These are phyloP conservation scores for Trametes punicea DNA, from an alignment of 768 basidiomycete species.

Conservation along the genomic window DNA sequence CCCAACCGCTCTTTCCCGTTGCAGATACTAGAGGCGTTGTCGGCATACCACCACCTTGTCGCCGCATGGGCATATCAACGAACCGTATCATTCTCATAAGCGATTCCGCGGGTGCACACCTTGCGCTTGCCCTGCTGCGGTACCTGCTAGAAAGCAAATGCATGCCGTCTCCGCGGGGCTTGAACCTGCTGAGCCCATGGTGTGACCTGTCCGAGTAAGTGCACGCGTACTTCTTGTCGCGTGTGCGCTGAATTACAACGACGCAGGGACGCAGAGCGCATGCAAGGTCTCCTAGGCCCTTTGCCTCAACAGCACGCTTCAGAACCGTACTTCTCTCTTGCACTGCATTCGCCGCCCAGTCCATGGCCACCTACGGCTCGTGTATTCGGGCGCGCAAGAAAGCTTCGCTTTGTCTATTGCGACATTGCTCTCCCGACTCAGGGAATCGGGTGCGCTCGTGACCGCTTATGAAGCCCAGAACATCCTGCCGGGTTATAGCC, in stretches of 20 bases:
- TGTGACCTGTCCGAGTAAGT: slow-evolving; percentile 11
- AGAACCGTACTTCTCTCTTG: slow-evolving; percentile 14
- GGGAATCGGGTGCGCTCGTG: background rate
- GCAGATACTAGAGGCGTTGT: slow-evolving; percentile 69
- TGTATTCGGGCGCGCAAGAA: slow-evolving; percentile 9
- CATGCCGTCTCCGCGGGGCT: slow-evolving; percentile 1
- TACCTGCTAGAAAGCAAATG: slow-evolving; percentile 51
- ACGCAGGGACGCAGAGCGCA: slow-evolving; percentile 1
- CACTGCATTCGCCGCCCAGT: slow-evolving; percentile 1
- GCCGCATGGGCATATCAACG: slow-evolving; percentile 51
- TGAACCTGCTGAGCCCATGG: slow-evolving; percentile 16
- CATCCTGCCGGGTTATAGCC: slow-evolving; percentile 9
- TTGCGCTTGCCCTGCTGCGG: slow-evolving; percentile 59
- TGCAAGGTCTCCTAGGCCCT: background rate
- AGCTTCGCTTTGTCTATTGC: slow-evolving; percentile 5
- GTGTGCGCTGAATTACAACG: background rate
- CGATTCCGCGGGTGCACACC: slow-evolving; percentile 78
- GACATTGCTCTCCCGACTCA: background rate
- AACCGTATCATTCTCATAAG: slow-evolving; percentile 63
- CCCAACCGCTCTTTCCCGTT: slow-evolving; percentile 55
- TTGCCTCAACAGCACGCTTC: background rate
- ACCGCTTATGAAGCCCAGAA: background rate
- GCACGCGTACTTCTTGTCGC: too few species aligned
- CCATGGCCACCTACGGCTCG: slow-evolving; percentile 13
- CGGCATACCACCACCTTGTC: slow-evolving; percentile 73